Percentiles rank a stretch among this genome's conserved stretches.
These are phyloP conservation scores for Leccinum incarnatum DNA, from an alignment of 768 basidiomycete species.

Conservation along the genomic window DNA sequence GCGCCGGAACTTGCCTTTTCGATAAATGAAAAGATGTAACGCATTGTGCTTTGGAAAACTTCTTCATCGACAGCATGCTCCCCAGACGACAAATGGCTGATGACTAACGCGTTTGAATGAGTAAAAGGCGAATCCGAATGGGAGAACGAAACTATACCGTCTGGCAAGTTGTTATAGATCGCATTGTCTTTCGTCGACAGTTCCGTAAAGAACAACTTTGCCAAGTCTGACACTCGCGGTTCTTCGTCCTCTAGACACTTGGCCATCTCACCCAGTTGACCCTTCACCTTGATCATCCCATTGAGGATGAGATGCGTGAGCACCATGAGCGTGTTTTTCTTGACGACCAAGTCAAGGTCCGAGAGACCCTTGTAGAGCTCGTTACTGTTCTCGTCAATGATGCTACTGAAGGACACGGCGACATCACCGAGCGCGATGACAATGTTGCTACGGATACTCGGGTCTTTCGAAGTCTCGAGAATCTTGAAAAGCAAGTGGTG, in stretches of 20 bases:
- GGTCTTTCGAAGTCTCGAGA: conserved; percentile 86
- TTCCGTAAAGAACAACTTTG: conserved; percentile 97
- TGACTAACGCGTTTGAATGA: conserved; percentile 50
- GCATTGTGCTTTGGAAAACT: conserved; percentile 87
- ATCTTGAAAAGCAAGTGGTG: conserved; percentile 90
- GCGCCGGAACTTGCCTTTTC: conserved; percentile 67
- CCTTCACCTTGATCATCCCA: conserved; percentile 99
- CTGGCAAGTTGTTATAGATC: conserved; percentile 97
- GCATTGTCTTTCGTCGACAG: conserved; percentile 97
- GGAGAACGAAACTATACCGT: conserved; percentile 51
- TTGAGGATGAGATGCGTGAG: conserved; percentile 95
- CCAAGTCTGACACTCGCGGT: conserved; percentile 82
- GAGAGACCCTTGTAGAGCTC: conserved; percentile 93
- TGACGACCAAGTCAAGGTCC: conserved; percentile 83
- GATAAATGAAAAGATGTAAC: conserved; percentile 94
- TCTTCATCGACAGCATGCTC: conserved; percentile 91
- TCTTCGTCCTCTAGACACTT: conserved; percentile 96
- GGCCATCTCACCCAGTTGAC: conserved; percentile 99
- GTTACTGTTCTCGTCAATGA: conserved; percentile 96
- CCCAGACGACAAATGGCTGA: conserved; percentile 91
- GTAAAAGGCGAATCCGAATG: background rate
- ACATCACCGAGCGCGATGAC: conserved; percentile 98
- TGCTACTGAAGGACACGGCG: conserved; percentile 95
- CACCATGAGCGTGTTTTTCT: conserved; percentile 99
- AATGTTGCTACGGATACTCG: conserved; percentile 91